Evolutionary conservation across 1,284 basidiomycete species (phyloP).

Genomic region (Moniliophthora roreri): DNA sequence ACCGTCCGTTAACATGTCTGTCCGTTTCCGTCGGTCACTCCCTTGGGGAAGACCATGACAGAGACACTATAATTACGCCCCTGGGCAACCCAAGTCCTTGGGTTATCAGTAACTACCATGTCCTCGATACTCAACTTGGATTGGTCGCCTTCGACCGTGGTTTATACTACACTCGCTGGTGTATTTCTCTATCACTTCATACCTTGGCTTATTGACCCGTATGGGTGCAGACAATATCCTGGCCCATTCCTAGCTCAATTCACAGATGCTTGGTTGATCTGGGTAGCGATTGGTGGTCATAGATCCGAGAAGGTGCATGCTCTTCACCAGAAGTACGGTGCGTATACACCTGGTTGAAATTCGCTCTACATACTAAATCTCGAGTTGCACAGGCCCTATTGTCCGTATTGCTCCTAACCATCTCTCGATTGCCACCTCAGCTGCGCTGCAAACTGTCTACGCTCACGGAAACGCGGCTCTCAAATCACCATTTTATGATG

Average conservation of each 20-base stretch:
- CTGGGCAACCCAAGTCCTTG: neutral
- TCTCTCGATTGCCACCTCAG: slow-evolving; percentile 79
- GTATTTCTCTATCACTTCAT: slow-evolving; percentile 11
- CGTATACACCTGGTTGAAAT: slow-evolving; percentile 15
- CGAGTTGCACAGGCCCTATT: slow-evolving; percentile 55
- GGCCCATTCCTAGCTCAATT: slow-evolving; percentile 80
- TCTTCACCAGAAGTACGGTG: slow-evolving; percentile 78
- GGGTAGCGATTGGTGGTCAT: slow-evolving; percentile 64
- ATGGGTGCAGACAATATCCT: slow-evolving; percentile 46
- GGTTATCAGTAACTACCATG: neutral
- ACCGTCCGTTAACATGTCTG: neutral
- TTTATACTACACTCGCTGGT: neutral
- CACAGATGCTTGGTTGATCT: slow-evolving; percentile 77
- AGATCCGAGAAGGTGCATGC: slow-evolving; percentile 78
- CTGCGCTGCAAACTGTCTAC: slow-evolving; percentile 74
- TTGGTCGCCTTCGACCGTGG: neutral
- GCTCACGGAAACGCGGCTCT: slow-evolving; percentile 78
- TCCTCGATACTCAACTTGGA: neutral
- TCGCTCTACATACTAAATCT: slow-evolving; percentile 4
- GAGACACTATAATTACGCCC: neutral
- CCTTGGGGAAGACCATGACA: neutral
- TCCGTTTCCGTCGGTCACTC: neutral
- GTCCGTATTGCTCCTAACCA: slow-evolving; percentile 90
- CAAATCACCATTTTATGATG: slow-evolving; percentile 82
- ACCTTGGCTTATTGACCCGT: slow-evolving; percentile 12